Conservation (phyloP, 441 rosid genomes). For the Kokia cookei region DNA sequence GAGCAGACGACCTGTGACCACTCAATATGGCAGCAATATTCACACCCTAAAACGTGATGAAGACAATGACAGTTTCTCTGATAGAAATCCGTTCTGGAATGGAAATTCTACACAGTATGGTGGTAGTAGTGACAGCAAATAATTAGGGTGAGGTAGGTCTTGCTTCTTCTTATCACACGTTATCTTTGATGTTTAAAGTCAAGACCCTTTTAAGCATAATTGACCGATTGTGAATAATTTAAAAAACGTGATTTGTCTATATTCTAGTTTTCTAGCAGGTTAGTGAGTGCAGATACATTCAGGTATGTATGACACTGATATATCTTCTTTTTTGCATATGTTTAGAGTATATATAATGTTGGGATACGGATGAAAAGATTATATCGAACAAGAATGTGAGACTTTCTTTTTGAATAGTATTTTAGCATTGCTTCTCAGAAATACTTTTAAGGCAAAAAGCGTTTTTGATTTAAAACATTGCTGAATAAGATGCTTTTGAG, state of each 20-base stretch:
- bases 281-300: neutral
- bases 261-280: neutral
- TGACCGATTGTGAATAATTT: neutral
- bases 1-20: conserved; percentile 37
- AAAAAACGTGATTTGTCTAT: too few species aligned
- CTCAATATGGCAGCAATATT: conserved; percentile 66
- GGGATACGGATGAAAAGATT: too few species aligned
- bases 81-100: conserved; percentile 76
- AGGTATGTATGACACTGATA: neutral
- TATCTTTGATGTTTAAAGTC: neutral
- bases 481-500: too few species aligned
- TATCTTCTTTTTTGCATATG: neutral
- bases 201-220: neutral
- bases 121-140: conserved; percentile 34
- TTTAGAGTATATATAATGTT: neutral
- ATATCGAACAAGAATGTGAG: too few species aligned
- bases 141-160: neutral
- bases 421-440: too few species aligned
- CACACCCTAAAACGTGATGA: conserved; percentile 75
- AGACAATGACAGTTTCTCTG: conserved; percentile 51
- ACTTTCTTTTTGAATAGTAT: too few species aligned
- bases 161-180: neutral
- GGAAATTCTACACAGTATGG: conserved; percentile 91
- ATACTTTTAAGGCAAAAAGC: too few species aligned
- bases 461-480: too few species aligned